A percentile compares a stretch with the other conserved stretches of the same genome.
phyloP scores from a whole-genome alignment of 2,329 filamentous ascomycete genomes.

The Penicillium italicum region DNA sequence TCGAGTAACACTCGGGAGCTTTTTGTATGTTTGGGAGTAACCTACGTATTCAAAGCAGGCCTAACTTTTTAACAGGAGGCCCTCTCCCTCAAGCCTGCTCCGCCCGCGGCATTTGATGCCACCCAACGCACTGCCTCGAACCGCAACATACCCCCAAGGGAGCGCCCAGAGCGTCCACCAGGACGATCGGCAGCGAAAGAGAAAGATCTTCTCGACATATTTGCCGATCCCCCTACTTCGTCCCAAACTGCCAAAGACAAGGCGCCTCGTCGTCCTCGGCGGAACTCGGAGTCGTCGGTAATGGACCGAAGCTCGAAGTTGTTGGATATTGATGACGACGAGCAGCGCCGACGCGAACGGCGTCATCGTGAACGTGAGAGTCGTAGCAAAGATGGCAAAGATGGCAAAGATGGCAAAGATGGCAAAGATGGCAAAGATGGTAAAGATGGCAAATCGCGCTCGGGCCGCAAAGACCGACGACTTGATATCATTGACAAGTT shows the following conservation, averaged over 20 bases:
- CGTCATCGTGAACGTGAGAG: conserved; percentile 50
- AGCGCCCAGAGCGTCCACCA: conserved; percentile 26
- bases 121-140: conserved; percentile 23
- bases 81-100: conserved; percentile 33
- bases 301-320: conserved; percentile 51
- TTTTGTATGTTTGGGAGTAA: conserved; percentile 51
- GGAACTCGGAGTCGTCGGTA: conserved; percentile 63
- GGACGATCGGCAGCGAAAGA: conserved; percentile 17
- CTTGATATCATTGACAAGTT: conserved; percentile 94
- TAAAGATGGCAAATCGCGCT: conserved; percentile 39
- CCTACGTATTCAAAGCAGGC: not conserved
- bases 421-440: too few species aligned
- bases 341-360: conserved; percentile 49
- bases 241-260: conserved; percentile 9
- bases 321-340: conserved; percentile 46
- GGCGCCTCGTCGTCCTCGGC: conserved; percentile 45
- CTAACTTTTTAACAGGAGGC: conserved; percentile 33
- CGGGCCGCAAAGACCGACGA: conserved; percentile 39
- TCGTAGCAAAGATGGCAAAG: conserved; percentile 40
- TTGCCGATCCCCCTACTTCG: conserved; percentile 44
- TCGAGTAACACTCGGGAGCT: conserved; percentile 54
- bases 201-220: conserved; percentile 46
- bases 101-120: conserved; percentile 32
- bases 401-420: too few species aligned
- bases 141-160: conserved; percentile 27